Conservation (phyloP, 2,329 filamentous ascomycete species). For the Neophaeococcomyces aloes region DNA sequence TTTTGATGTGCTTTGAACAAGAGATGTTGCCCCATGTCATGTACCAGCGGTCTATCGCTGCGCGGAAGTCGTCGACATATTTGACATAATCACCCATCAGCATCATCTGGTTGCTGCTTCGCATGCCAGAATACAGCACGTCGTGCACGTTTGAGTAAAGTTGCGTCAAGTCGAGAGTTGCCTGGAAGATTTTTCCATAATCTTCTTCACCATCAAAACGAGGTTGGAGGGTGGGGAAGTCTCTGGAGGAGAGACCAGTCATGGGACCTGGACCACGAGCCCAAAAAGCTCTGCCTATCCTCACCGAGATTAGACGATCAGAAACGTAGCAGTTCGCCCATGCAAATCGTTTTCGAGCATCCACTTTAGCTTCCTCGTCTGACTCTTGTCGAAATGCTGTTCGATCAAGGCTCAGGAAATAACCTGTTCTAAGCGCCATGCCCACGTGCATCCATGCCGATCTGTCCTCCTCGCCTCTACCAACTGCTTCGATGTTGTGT, state of each 20-base stretch:
- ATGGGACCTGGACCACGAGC: constrained; percentile 59
- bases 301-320: constrained; percentile 58
- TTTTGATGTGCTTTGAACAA: constrained; percentile 57
- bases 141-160: constrained; percentile 66
- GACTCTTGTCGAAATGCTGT: constrained; percentile 55
- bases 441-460: constrained; percentile 71
- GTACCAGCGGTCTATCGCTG: constrained; percentile 60
- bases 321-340: constrained; percentile 61
- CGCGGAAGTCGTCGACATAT: constrained; percentile 63
- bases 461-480: constrained; percentile 61
- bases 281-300: constrained; percentile 64
- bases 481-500: constrained; percentile 51
- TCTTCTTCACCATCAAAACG: constrained; percentile 52
- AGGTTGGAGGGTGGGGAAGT: constrained; percentile 57
- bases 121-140: constrained; percentile 60
- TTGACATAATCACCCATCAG: constrained; percentile 62
- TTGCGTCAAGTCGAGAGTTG: constrained; percentile 59
- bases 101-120: constrained; percentile 59
- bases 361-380: constrained; percentile 47
- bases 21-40: constrained; percentile 56
- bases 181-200: constrained; percentile 58
- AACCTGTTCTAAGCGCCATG: constrained; percentile 57
- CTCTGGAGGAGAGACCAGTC: constrained; percentile 52
- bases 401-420: constrained; percentile 59
- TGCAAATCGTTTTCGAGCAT: constrained; percentile 54